Evolutionary conservation across 2,329 filamentous ascomycete genomes (phyloP).

Genomic region (Emericellopsis cladophorae): DNA sequence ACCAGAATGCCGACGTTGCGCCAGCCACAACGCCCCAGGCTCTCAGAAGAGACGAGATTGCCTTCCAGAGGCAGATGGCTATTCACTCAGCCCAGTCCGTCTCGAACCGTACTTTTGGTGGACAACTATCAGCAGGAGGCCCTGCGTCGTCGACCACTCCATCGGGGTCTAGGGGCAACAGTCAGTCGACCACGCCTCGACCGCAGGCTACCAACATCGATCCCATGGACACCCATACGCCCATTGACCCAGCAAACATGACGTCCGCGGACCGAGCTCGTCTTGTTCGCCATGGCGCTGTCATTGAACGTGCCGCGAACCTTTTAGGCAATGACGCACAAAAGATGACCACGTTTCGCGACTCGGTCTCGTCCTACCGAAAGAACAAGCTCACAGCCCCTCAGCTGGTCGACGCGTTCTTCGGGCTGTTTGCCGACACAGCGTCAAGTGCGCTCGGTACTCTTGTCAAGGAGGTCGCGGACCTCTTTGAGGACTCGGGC

Average conservation of each 20-base stretch:
- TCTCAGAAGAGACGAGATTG: constrained; percentile 73
- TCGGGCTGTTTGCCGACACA: constrained; percentile 68
- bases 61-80: constrained; percentile 83
- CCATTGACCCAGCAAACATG: constrained; percentile 32
- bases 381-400: constrained; percentile 55
- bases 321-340: constrained; percentile 64
- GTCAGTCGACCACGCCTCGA: constrained; percentile 7
- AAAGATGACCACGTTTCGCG: constrained; percentile 69
- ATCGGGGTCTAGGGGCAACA: constrained; percentile 6
- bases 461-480: constrained; percentile 79
- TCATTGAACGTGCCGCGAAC: constrained; percentile 73
- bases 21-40: constrained; percentile 69
- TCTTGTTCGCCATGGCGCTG: constrained; percentile 65
- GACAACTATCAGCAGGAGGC: constrained; percentile 48
- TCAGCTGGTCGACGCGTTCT: constrained; percentile 77
- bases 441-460: constrained; percentile 74
- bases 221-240: constrained; percentile 32
- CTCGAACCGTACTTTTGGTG: constrained; percentile 71
- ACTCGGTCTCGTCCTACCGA: constrained; percentile 67
- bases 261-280: constrained; percentile 73
- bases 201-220: constrained; percentile 6
- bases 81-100: constrained; percentile 80
- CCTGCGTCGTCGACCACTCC: constrained; percentile 11
- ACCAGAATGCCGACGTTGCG: constrained; percentile 74
- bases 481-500: constrained; percentile 73